These are phyloP conservation scores for Incumbomyces delicatus DNA, from an alignment of 2,329 filamentous ascomycete genomes.

Conservation along the genomic window DNA sequence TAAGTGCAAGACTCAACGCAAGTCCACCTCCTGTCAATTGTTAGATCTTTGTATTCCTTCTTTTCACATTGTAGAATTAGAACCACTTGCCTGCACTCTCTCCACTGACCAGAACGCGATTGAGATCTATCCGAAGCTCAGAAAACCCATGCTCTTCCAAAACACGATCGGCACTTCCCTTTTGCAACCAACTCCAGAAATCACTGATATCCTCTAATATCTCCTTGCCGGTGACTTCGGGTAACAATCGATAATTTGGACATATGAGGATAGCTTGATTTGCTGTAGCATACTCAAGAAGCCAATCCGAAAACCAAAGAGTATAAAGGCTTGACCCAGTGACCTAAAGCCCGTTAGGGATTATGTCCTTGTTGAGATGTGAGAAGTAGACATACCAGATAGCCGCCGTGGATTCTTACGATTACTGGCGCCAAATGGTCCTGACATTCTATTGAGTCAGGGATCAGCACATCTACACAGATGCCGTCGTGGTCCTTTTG, in stretches of 20 bases:
- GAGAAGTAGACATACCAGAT: too few species aligned
- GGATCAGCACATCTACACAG: neutral
- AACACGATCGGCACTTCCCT: conserved; percentile 11
- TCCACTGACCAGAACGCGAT: conserved; percentile 23
- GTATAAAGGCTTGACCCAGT: conserved; percentile 22
- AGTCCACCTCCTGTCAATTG: conserved; percentile 22
- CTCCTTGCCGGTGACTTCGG: conserved; percentile 38
- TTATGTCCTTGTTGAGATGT: too few species aligned
- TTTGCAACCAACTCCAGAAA: conserved; percentile 40
- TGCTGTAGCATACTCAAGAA: conserved; percentile 30
- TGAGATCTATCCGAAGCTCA: conserved; percentile 16
- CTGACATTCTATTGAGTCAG: neutral
- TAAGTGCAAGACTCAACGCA: conserved; percentile 22
- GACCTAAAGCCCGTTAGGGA: conserved; percentile 18
- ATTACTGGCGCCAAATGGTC: neutral
- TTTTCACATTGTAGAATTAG: neutral
- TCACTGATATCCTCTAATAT: conserved; percentile 40
- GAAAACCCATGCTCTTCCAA: conserved; percentile 9
- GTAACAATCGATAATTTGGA: conserved; percentile 44
- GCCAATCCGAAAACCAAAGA: conserved; percentile 26
- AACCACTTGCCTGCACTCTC: conserved; percentile 20
- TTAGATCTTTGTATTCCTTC: neutral
- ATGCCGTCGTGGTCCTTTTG: neutral
- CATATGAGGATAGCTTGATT: conserved; percentile 37
- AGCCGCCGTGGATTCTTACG: neutral